Conservation (phyloP, 169 alveolate genomes). For the Plasmodium vivax region DNA sequence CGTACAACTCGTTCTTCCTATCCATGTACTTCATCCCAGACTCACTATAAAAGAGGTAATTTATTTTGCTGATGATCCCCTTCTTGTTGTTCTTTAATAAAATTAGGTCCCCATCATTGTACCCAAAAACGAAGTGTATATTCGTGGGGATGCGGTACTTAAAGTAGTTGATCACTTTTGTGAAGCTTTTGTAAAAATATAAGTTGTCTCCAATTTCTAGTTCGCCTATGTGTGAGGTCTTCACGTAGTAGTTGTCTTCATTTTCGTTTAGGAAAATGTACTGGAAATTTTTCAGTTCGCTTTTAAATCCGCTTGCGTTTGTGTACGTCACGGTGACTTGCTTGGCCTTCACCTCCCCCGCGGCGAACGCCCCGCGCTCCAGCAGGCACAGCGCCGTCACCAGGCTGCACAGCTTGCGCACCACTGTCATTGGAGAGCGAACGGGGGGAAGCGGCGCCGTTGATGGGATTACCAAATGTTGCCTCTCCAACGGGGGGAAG, state of each 20-base stretch:
- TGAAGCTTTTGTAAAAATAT: slow-evolving; percentile 56
- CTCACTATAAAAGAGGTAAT: slow-evolving; percentile 36
- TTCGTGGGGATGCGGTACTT: slow-evolving; percentile 24
- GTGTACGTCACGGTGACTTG: background rate
- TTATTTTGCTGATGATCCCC: slow-evolving; percentile 36
- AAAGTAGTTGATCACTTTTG: slow-evolving; percentile 49
- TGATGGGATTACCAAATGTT: background rate
- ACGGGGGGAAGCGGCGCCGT: too few species aligned
- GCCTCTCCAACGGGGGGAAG: background rate
- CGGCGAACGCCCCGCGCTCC: background rate
- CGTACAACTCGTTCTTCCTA: background rate
- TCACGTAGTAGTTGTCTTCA: background rate
- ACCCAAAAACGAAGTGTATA: slow-evolving; percentile 22
- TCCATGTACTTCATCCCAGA: slow-evolving; percentile 26
- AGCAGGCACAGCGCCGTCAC: background rate
- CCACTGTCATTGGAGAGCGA: background rate
- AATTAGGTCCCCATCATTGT: slow-evolving; percentile 39
- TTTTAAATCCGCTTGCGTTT: background rate
- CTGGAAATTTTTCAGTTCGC: slow-evolving; percentile 12
- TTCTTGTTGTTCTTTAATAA: slow-evolving; percentile 23
- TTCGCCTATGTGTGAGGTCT: background rate
- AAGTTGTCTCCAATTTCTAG: slow-evolving; percentile 17
- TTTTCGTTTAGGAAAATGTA: slow-evolving; percentile 32
- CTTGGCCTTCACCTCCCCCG: background rate
- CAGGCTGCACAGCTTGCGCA: background rate